Conservation (phyloP, 306 rosid species). For the Cucurbita pepo region DNA sequence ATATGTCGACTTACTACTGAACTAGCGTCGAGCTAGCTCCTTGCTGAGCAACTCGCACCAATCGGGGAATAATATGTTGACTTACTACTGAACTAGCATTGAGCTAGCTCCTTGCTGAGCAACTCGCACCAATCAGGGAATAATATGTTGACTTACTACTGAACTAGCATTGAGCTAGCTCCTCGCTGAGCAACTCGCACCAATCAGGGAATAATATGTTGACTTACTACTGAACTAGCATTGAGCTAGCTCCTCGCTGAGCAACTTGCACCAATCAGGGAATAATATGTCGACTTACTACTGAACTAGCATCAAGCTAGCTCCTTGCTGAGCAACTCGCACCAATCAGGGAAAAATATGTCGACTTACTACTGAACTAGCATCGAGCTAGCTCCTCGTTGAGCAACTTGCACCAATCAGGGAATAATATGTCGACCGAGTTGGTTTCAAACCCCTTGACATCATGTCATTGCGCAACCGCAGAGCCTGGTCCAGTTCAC, state of each 20-base stretch:
- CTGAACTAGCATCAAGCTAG: too few species aligned
- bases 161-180: too few species aligned
- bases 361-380: not conserved
- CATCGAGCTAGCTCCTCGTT: not conserved
- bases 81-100: too few species aligned
- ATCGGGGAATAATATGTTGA: too few species aligned
- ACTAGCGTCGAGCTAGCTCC: not conserved
- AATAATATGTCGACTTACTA: constrained; percentile 10
- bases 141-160: too few species aligned
- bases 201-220: too few species aligned
- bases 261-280: constrained; percentile 18
- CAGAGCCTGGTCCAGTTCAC: constrained; percentile 52
- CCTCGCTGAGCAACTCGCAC: too few species aligned
- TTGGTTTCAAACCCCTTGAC: constrained; percentile 47
- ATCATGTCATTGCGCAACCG: constrained; percentile 79
- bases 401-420: constrained; percentile 17
- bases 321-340: constrained; percentile 10
- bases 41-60: too few species aligned
- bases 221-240: too few species aligned
- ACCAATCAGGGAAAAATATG: constrained; percentile 13
- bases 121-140: too few species aligned
- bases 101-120: too few species aligned
- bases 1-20: not conserved
- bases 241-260: not conserved
- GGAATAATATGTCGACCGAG: constrained; percentile 18